Conservation (phyloP, 169 alveolate genomes). For the Amoebophrya sp. region DNA sequence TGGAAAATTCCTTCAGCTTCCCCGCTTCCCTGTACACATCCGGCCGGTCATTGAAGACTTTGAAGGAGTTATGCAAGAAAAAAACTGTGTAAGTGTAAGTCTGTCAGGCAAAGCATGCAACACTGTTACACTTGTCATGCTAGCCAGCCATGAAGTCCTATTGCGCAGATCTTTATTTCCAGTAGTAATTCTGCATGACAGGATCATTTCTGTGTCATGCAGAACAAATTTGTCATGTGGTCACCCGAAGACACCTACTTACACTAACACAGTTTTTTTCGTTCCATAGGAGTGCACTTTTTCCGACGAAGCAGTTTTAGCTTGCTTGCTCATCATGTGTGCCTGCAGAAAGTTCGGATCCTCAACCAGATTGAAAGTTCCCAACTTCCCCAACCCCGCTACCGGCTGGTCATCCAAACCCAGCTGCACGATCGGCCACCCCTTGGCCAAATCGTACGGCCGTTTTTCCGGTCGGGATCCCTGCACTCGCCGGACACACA, state of each 20-base stretch:
- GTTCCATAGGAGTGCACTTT: too few relatives aligned
- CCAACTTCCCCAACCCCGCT: too few relatives aligned
- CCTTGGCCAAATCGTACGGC: background rate
- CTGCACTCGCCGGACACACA: background rate
- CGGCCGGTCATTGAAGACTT: background rate
- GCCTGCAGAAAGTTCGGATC: background rate
- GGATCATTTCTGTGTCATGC: too few relatives aligned
- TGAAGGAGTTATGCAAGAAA: background rate
- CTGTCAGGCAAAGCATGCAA: background rate
- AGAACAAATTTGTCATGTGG: too few relatives aligned
- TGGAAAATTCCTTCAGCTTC: background rate
- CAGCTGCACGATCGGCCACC: background rate
- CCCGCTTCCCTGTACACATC: background rate
- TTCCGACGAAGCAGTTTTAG: background rate
- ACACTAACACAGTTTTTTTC: too few relatives aligned
- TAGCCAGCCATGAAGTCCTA: background rate
- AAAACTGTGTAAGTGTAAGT: background rate
- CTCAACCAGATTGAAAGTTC: too few relatives aligned
- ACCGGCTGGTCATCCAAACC: background rate
- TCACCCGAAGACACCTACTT: too few relatives aligned
- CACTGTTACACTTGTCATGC: background rate
- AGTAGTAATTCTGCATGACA: too few relatives aligned
- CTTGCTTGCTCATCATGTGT: background rate
- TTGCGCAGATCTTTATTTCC: background rate
- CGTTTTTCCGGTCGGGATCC: background rate